Percentiles rank a stretch among this genome's conserved stretches.
These are phyloP conservation scores for Termitomyces sp. DNA, from an alignment of 768 basidiomycete genomes.

Conservation along the genomic window DNA sequence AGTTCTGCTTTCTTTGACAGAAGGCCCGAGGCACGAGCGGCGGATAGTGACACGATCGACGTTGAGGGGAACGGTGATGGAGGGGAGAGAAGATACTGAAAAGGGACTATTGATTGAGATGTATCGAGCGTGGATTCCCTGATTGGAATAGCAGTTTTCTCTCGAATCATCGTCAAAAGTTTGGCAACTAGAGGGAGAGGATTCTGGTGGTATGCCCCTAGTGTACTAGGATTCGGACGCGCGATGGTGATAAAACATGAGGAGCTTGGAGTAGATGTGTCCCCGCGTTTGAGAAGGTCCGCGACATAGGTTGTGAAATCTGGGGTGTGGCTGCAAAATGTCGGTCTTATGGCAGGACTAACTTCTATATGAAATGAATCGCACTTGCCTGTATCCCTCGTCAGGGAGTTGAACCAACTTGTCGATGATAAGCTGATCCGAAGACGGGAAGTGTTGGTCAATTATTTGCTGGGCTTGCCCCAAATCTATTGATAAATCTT, in stretches of 20 bases:
- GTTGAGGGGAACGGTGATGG: conserved; percentile 32
- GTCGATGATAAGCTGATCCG: conserved; percentile 7
- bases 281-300: conserved; percentile 11
- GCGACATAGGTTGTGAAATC: conserved; percentile 17
- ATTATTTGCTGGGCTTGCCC: conserved; percentile 14
- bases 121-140: conserved; percentile 46
- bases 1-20: conserved; percentile 36
- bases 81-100: conserved; percentile 49
- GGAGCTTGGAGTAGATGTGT: conserved; percentile 1
- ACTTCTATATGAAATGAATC: background rate
- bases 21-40: conserved; percentile 30
- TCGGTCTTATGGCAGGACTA: background rate
- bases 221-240: conserved; percentile 2
- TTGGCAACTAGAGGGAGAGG: conserved; percentile 32
- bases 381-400: conserved; percentile 16
- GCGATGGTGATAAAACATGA: conserved; percentile 31
- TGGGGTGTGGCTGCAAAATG: conserved; percentile 11
- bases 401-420: conserved; percentile 11
- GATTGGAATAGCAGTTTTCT: conserved; percentile 47
- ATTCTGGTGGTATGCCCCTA: conserved; percentile 28
- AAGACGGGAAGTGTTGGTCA: conserved; percentile 7
- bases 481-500: conserved; percentile 8
- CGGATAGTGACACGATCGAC: conserved; percentile 33
- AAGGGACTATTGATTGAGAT: conserved; percentile 41
- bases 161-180: conserved; percentile 39